phyloP scores from a whole-genome alignment of 257 asterid species.

The Forsythia viridissima region DNA sequence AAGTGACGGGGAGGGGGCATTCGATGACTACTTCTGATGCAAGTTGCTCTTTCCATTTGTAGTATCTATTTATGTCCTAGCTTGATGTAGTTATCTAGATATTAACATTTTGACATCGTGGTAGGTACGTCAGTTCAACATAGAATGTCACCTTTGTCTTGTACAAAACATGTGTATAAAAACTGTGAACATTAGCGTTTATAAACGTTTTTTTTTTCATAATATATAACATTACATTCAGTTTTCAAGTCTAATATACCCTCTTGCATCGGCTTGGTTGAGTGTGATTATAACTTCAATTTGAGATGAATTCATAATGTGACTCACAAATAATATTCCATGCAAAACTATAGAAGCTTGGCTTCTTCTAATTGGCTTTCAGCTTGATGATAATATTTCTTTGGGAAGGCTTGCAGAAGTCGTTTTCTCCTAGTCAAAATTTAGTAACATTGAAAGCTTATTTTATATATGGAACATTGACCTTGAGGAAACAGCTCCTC shows the following conservation, averaged over 20 bases:
- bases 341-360: constrained; percentile 18
- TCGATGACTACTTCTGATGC: constrained; percentile 97
- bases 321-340: not conserved
- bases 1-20: constrained; percentile 89
- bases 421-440: not conserved
- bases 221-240: constrained; percentile 22
- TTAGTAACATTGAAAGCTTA: constrained; percentile 13
- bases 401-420: not conserved
- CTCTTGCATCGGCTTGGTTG: constrained; percentile 15
- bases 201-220: constrained; percentile 26
- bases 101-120: constrained; percentile 35
- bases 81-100: constrained; percentile 48
- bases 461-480: constrained; percentile 16
- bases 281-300: constrained; percentile 17
- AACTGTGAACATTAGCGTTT: constrained; percentile 22
- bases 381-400: constrained; percentile 2
- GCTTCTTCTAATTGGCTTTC: not conserved
- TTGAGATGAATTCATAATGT: not conserved
- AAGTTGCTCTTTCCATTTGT: constrained; percentile 51
- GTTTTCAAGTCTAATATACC: constrained; percentile 18
- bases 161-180: constrained; percentile 41
- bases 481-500: constrained; percentile 2
- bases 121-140: constrained; percentile 45
- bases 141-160: constrained; percentile 40
- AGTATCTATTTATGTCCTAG: constrained; percentile 50